Evolutionary conservation across 768 basidiomycete species (phyloP).

Genomic region (Phlebiopsis gigantea): DNA sequence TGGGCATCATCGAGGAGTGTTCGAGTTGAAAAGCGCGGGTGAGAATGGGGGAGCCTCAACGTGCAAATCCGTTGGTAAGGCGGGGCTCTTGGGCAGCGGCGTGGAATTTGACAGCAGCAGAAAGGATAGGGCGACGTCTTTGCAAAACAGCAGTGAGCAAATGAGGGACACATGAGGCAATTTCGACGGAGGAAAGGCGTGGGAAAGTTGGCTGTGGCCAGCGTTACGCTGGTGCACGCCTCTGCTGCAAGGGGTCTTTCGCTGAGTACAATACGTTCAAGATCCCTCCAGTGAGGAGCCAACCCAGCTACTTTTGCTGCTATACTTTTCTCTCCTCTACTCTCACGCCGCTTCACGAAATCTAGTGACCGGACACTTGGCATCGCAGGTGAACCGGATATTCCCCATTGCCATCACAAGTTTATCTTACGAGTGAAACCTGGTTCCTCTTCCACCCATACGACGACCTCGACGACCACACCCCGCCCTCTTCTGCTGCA

Average conservation of each 20-base stretch:
- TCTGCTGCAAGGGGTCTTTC: background rate
- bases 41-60: no score
- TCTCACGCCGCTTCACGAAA: slow-evolving; percentile 9
- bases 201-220: slow-evolving; percentile 19
- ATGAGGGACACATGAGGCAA: background rate
- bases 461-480: slow-evolving; percentile 7
- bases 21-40: no score
- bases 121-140: no score
- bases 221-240: slow-evolving; percentile 6
- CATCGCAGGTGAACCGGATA: slow-evolving; percentile 11
- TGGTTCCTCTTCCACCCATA: slow-evolving; percentile 6
- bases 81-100: no score
- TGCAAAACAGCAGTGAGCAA: background rate
- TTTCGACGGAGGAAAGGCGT: slow-evolving; percentile 12
- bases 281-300: background rate
- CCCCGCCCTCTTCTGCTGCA: background rate
- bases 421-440: slow-evolving; percentile 11
- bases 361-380: background rate
- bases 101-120: no score
- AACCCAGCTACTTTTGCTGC: slow-evolving; percentile 1
- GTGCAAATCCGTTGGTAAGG: no score
- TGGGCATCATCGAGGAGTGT: no score
- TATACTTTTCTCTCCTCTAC: background rate
- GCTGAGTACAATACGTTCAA: background rate
- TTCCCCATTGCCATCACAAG: slow-evolving; percentile 10